Evolutionary conservation across 805 yeast genomes (phyloP).

Genomic region (Cyberlindnera amylophila): DNA sequence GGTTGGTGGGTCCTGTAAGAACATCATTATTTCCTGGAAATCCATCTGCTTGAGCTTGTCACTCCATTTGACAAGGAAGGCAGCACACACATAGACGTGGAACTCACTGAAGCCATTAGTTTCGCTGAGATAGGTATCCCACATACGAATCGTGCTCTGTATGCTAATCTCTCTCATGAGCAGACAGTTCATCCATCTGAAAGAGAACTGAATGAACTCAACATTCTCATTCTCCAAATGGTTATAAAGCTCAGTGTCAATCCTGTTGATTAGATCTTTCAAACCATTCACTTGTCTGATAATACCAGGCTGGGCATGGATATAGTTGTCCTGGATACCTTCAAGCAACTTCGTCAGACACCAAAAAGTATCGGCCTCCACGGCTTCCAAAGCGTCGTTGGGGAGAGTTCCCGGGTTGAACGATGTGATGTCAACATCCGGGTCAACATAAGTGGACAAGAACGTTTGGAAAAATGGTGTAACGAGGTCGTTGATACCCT

Average conservation of each 20-base stretch:
- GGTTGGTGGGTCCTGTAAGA: conserved; percentile 88
- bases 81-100: conserved; percentile 97
- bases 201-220: conserved; percentile 94
- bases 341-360: conserved; percentile 87
- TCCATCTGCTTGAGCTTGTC: conserved; percentile 76
- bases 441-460: conserved; percentile 56
- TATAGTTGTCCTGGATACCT: conserved; percentile 94
- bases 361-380: conserved; percentile 98
- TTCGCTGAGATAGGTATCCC: conserved; percentile 91
- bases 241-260: conserved; percentile 65
- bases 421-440: conserved; percentile 46
- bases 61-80: conserved; percentile 87
- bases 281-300: conserved; percentile 83
- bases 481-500: conserved; percentile 90
- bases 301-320: conserved; percentile 98
- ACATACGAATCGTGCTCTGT: conserved; percentile 81
- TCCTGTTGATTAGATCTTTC: conserved; percentile 70
- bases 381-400: conserved; percentile 53
- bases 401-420: conserved; percentile 64
- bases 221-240: conserved; percentile 80
- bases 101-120: conserved; percentile 81
- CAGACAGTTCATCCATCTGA: conserved; percentile 98
- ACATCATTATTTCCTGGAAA: conserved; percentile 90
- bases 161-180: conserved; percentile 90
- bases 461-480: conserved; percentile 93